phyloP scores from a whole-genome alignment of 1,284 basidiomycete species.

The Takashimella tepidaria region DNA sequence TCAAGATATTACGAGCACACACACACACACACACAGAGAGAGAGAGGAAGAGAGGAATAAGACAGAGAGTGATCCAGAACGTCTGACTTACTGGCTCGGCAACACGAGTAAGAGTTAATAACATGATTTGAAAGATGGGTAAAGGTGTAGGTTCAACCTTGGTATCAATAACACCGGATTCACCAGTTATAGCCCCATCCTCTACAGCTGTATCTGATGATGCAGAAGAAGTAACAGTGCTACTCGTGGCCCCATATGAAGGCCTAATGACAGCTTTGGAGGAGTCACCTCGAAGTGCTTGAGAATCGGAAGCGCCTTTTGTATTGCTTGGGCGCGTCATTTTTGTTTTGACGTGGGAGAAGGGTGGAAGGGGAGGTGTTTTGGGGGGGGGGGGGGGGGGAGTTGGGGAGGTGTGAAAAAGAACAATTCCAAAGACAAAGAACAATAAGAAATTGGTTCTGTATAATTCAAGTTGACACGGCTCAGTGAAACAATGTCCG shows the following conservation, averaged over 20 bases:
- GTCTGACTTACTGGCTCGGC: conserved; percentile 18
- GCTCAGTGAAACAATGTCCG: too few relatives aligned
- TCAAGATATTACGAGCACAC: too few relatives aligned
- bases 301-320: neutral
- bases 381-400: neutral
- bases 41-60: too few relatives aligned
- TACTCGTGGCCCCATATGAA: neutral
- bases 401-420: neutral
- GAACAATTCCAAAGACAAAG: too few relatives aligned
- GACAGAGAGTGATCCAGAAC: neutral
- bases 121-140: conserved; percentile 17
- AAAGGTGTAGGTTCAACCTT: conserved; percentile 13
- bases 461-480: too few relatives aligned
- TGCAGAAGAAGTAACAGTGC: neutral
- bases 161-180: neutral
- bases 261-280: too few relatives aligned
- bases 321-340: neutral
- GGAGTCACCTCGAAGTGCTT: neutral
- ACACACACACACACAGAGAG: too few relatives aligned
- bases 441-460: too few relatives aligned
- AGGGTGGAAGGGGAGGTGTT: neutral
- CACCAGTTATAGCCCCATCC: neutral
- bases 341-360: neutral
- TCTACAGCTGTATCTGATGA: neutral
- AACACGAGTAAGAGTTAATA: conserved; percentile 19